Base-by-base conservation (phyloP, 2,329 filamentous ascomycete species). In the Cladophialophora bantiana region DNA sequence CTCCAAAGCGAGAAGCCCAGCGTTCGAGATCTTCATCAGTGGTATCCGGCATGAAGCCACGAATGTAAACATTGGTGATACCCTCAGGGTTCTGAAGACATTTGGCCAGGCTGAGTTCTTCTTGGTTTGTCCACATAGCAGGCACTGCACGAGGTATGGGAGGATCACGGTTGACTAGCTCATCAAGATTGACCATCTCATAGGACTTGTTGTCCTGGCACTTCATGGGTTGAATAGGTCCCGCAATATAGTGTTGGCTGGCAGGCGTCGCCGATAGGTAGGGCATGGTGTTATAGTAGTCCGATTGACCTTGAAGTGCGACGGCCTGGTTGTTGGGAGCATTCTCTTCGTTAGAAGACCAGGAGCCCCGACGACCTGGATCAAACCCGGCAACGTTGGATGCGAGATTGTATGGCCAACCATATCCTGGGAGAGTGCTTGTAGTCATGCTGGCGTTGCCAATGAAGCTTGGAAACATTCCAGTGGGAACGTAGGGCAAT, bases 21-120 rank as follows among this genome's bases (percentile, higher is more conserved):
- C 85, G 84, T 73, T 91, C 86, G 18, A 99, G 83, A 76, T 96
- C 90, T 58, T 96, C 91, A 75, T 99, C 95, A 57, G 96, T 95
- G 0, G 94, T 99, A 74, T 96, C 94, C 0, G 95, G 94, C 70
- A 96, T 91, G 69, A 99, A 89, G 18, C 96, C 96, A 68, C 95
- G 92, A 71, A 99, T 97, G 83, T 99, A 99, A 71, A 99, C 94
- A 75, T 99, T 99, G 70, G 93, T 95, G 76, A 98, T 97, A 53
- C 94, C 94, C 56, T 91, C 95, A 66, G 93, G 91, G 75, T 98
- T 98, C 80, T 97, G 92, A 57, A 99, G 84, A 76, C 94, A 96
- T 79, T 97, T 94, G 70, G 97, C 94, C 34, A 98, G 87, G 50
- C 91, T 94, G 84, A 97, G 92, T 65, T 94, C 94, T 31, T 89